Conservation (phyloP, 345 rosid species). For the Iberis pinnata region DNA sequence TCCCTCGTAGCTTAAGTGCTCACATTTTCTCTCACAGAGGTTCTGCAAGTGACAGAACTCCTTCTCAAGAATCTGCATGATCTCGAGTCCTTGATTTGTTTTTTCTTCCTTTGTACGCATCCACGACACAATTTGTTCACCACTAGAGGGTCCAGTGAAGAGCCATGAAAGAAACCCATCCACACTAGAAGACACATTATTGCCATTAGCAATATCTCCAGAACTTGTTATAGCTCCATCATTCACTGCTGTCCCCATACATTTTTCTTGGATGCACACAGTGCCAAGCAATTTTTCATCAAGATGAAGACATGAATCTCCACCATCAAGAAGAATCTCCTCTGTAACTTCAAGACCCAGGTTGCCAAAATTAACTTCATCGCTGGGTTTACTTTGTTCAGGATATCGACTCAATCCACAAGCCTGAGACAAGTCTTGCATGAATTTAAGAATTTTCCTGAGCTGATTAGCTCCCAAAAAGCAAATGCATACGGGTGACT, state of each 20-base stretch:
- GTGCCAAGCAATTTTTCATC: constrained; percentile 47
- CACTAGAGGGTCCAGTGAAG: constrained; percentile 66
- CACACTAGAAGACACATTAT: constrained; percentile 32
- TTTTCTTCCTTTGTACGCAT: constrained; percentile 59
- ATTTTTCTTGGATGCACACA: constrained; percentile 28
- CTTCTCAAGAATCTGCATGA: constrained; percentile 68
- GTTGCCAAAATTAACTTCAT: constrained; percentile 37
- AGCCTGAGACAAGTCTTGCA: constrained; percentile 73
- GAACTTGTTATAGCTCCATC: constrained; percentile 29
- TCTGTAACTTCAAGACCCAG: constrained; percentile 43
- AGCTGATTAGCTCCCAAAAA: constrained; percentile 80
- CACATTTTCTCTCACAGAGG: constrained; percentile 76
- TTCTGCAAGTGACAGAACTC: constrained; percentile 67
- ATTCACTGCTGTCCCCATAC: constrained; percentile 25
- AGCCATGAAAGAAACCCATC: constrained; percentile 77
- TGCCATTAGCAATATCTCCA: constrained; percentile 30
- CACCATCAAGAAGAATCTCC: constrained; percentile 55
- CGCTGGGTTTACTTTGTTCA: constrained; percentile 43
- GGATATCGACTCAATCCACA: constrained; percentile 69
- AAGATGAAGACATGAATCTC: constrained; percentile 50
- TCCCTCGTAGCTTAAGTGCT: constrained; percentile 71
- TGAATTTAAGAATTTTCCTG: constrained; percentile 67
- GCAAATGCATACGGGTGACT: constrained; percentile 68
- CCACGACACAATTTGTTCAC: constrained; percentile 64
- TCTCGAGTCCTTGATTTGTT: constrained; percentile 63